Evolutionary conservation across 305 asterid species (phyloP).

Genomic region (Fraxinus nigra): DNA sequence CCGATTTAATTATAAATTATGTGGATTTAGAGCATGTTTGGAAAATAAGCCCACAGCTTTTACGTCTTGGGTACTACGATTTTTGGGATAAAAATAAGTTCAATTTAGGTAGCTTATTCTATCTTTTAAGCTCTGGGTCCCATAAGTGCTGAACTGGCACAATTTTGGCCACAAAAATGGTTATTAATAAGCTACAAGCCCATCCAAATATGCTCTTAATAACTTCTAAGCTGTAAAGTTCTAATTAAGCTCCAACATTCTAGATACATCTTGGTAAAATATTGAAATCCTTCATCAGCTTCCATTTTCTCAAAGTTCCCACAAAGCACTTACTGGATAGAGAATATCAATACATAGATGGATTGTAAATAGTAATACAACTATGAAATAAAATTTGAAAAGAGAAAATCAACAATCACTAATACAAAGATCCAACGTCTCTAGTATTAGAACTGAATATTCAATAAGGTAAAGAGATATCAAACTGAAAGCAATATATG

Average conservation of each 20-base stretch:
- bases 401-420: neutral
- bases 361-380: neutral
- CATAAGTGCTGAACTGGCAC: neutral
- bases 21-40: neutral
- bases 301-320: neutral
- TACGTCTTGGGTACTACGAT: neutral
- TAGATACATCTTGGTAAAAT: neutral
- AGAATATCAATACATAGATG: neutral
- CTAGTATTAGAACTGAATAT: conserved; percentile 11
- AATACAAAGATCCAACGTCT: conserved; percentile 5
- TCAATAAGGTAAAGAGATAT: neutral
- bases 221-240: neutral
- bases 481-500: conserved; percentile 18
- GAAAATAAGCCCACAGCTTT: neutral
- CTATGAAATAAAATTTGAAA: neutral
- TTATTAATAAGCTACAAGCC: neutral
- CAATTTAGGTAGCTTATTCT: neutral
- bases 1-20: neutral
- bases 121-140: neutral
- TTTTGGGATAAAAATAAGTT: neutral
- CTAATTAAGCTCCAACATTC: neutral
- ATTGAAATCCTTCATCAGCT: neutral
- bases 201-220: neutral
- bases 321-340: neutral
- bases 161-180: neutral